Conservation (phyloP, 2,329 filamentous ascomycete species). For the Paraconiothyrium sp. region DNA sequence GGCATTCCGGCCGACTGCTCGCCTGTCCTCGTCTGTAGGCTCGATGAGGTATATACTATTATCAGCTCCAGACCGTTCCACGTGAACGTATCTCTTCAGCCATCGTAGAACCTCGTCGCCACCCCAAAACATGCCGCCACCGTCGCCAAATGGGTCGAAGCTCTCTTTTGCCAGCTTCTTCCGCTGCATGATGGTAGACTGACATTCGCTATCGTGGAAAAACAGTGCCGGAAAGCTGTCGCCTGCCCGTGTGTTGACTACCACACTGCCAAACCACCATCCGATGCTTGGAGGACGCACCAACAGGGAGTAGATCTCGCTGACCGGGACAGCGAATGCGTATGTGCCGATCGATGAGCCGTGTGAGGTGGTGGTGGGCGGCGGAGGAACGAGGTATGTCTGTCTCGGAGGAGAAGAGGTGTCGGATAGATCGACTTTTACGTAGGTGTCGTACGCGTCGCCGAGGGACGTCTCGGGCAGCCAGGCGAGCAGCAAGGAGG, state of each 20-base stretch:
- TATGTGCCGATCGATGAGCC: conserved; percentile 78
- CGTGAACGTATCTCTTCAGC: conserved; percentile 82
- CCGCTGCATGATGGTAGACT: conserved; percentile 93
- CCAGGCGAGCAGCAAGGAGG: conserved; percentile 90
- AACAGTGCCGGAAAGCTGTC: conserved; percentile 96
- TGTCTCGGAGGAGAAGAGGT: conserved; percentile 82
- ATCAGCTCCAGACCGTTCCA: conserved; percentile 86
- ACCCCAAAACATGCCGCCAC: conserved; percentile 94
- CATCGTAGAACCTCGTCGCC: conserved; percentile 94
- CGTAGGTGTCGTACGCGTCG: conserved; percentile 84
- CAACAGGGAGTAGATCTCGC: conserved; percentile 87
- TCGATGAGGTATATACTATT: conserved; percentile 92
- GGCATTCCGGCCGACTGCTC: conserved; percentile 77
- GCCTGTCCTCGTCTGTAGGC: conserved; percentile 82
- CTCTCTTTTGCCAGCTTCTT: conserved; percentile 83
- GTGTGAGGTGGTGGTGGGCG: conserved; percentile 84
- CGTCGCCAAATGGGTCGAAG: conserved; percentile 89
- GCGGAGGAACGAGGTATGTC: conserved; percentile 89
- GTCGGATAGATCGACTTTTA: conserved; percentile 92
- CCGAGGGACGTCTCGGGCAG: conserved; percentile 88
- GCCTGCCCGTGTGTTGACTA: conserved; percentile 89
- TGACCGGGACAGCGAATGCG: conserved; percentile 89
- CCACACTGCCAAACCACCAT: conserved; percentile 97
- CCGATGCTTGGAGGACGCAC: conserved; percentile 91
- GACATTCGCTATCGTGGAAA: conserved; percentile 97